Percentiles rank a stretch among this genome's conserved stretches.
Conservation (phyloP, 345 rosid genomes). For the Excoecaria agallocha region DNA sequence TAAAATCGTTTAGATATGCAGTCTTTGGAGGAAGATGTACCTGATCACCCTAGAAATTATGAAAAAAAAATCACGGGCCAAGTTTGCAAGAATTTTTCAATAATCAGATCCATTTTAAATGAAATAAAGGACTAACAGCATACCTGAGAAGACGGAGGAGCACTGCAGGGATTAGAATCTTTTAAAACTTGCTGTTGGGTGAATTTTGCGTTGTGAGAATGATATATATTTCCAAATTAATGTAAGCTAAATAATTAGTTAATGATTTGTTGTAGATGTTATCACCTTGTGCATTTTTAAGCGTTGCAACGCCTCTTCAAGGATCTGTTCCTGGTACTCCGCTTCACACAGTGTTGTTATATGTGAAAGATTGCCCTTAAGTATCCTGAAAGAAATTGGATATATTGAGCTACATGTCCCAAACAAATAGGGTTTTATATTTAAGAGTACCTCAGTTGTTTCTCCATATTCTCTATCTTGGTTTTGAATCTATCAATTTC, state of each 20-base stretch:
- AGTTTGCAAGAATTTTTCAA: background rate
- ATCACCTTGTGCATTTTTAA: conserved; percentile 34
- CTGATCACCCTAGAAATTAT: conserved; percentile 11
- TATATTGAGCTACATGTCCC: background rate
- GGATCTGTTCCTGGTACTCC: conserved; percentile 36
- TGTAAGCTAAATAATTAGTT: background rate
- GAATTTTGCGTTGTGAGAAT: background rate
- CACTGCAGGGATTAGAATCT: too few species aligned
- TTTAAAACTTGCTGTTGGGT: conserved; percentile 31
- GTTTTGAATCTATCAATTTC: conserved; percentile 26
- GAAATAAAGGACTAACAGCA: too few species aligned
- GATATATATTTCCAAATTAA: too few species aligned
- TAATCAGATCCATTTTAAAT: background rate
- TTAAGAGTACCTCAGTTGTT: conserved; percentile 33
- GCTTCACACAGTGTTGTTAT: conserved; percentile 31
- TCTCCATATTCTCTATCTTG: conserved; percentile 30
- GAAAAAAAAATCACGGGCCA: too few species aligned
- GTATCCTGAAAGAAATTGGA: conserved; percentile 24
- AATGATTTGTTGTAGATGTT: background rate
- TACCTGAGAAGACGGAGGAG: conserved; percentile 25
- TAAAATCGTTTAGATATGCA: conserved; percentile 12
- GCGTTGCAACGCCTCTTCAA: conserved; percentile 29
- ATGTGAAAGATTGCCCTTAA: conserved; percentile 35
- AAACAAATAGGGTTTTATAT: background rate
- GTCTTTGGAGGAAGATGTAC: conserved; percentile 19